Base-by-base conservation (phyloP, 345 rosid species). In the Eucalyptus regnans region DNA sequence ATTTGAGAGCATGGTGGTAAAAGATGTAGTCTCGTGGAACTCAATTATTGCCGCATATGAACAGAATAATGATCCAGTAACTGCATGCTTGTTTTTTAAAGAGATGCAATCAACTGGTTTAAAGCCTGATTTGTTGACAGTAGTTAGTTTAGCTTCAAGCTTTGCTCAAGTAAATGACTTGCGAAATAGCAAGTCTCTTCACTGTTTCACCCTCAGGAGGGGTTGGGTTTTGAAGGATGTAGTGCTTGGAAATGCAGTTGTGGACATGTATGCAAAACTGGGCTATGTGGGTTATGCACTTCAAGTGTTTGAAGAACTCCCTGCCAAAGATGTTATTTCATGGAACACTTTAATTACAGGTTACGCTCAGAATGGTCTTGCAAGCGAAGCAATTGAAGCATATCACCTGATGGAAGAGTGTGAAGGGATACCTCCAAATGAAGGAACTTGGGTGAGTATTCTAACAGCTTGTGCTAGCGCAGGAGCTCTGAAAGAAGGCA, bases 1-100 rank as follows among this genome's bases (percentile, higher is more conserved):
- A 56, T 93, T 93, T 90, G 88, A 89, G 87, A 66, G 81, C 85
- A 93, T 90, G 91, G 89, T 88, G 43, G 58, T 68, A 20, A 92
- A 90, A 89, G 89, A 93, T 88, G 89, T 89, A 84, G 93, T 91
- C n/a, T 92, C 95, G 8, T 93, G 95, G 93, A 93, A 93, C 89
- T 90, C 92, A 58, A 89, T 93, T 87, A 91, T 93, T 54, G 92
- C 93, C 1, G 93, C 92, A 50, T 68, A 86, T 37, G 91, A 90
- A 81, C 89, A 90, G 58, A 90, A 88, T 88, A 58, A 86, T 44
- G 89, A 90, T 86, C 89, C 89, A 41, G 51, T 43, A 46, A 87
- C 86, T 41, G 91, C 89, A 43, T 90, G 88, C 10, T 10, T 29
- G 80, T 86, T 88, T 58, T 88, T 90, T n/a, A 86, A 8, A 48